Base-by-base conservation (phyloP, 768 basidiomycete species). In the Mycena galericulata region DNA sequence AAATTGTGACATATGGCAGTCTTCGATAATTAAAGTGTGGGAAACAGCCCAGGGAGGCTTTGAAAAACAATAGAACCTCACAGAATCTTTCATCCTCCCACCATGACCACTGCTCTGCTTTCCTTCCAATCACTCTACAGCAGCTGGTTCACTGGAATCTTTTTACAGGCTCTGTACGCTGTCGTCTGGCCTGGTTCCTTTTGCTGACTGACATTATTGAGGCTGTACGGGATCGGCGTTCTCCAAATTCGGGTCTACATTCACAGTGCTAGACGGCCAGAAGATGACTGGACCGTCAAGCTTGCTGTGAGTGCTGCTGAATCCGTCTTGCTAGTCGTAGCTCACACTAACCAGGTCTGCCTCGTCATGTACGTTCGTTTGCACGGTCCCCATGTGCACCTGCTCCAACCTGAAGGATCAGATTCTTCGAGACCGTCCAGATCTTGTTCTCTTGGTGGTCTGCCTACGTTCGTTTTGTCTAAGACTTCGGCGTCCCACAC, bases 371-470 rank as follows among this genome's bases (percentile, higher is more conserved):
- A 24, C 8, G 49, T 30, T 5, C n/a, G n/a, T n/a, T n/a, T 30
- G 7, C 43, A 22, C n/a, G n/a, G n/a, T 5, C 18, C 17, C 7
- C 2, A 18, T 30, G 8, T 20, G 7, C 15, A 30, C 12, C 27
- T 50, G 26, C 10, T 30, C 27, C 27, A 50, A 26, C 27, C 18
- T 18, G 2, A 18, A n/a, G n/a, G n/a, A n/a, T n/a, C 18, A 66
- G 65, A n/a, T 43, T 59, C 40, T 59, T 59, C 47, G 65, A 66
- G 29, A 66, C 65, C 2, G 26, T 53, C 38, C 65, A 66, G 27
- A 41, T 66, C 20, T 12, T 22, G 10, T 66, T 66, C 40, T 66
- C 59, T 18, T 50, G 2, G 9, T 15, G 45, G 3, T 66, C 65
- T 6, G 59, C 26, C 46, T 50, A 50, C 36, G 20, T 46, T n/a